Conservation (phyloP, 257 asterid genomes). For the Ilex asprella region DNA sequence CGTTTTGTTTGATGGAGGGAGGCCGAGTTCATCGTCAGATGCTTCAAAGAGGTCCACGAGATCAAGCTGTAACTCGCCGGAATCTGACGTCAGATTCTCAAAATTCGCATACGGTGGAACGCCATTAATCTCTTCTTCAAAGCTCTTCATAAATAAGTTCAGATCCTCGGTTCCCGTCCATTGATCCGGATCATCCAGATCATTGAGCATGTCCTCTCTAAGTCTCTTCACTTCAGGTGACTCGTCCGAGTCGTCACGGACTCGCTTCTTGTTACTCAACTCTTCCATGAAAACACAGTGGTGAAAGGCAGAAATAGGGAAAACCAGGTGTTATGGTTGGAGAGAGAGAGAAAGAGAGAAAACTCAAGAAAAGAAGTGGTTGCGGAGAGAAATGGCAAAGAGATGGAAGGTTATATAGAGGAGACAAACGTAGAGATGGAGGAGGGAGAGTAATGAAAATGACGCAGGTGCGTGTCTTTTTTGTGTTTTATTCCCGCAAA, state of each 20-base stretch:
- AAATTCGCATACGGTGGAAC: slow-evolving; percentile 11
- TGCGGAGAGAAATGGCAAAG: too few relatives aligned
- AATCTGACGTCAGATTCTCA: slow-evolving; percentile 22
- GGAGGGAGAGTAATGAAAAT: too few relatives aligned
- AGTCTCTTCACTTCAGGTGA: slow-evolving; percentile 69
- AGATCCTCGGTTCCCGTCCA: slow-evolving; percentile 40
- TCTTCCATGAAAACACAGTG: neutral
- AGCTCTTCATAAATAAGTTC: slow-evolving; percentile 77
- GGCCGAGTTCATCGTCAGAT: slow-evolving; percentile 71
- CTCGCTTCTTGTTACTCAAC: slow-evolving; percentile 29
- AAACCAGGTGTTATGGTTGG: too few relatives aligned
- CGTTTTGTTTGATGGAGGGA: slow-evolving; percentile 49
- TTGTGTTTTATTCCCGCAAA: too few relatives aligned
- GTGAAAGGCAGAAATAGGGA: too few relatives aligned
- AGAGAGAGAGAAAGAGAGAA: too few relatives aligned
- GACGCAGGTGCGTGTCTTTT: too few relatives aligned
- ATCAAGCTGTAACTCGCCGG: slow-evolving; percentile 53
- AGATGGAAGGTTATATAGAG: too few relatives aligned
- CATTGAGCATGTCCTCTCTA: slow-evolving; percentile 40
- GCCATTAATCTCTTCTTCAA: slow-evolving; percentile 60
- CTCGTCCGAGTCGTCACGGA: slow-evolving; percentile 35
- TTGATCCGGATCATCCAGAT: slow-evolving; percentile 20
- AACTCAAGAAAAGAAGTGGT: too few relatives aligned
- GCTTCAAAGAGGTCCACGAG: slow-evolving; percentile 65
- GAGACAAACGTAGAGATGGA: too few relatives aligned